Evolutionary conservation across 176 grass and related monocot species (phyloP).

Genomic region (Guadua angustifolia): DNA sequence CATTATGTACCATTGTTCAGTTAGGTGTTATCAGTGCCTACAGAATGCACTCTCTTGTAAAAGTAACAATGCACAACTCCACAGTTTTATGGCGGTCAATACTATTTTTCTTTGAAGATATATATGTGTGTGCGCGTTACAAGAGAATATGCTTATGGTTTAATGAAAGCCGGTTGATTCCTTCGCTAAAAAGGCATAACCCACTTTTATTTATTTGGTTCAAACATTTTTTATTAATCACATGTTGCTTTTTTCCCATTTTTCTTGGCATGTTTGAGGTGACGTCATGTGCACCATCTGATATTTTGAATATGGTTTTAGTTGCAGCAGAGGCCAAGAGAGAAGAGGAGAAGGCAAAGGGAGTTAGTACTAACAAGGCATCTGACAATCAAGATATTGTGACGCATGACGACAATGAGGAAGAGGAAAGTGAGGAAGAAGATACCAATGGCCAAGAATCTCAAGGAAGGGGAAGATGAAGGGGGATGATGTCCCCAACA

Average conservation of each 20-base stretch:
- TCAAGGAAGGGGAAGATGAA: slow-evolving; percentile 74
- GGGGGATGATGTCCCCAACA: slow-evolving; percentile 74
- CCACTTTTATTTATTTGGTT: slow-evolving; percentile 3
- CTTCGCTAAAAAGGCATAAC: not conserved
- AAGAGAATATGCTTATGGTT: not conserved
- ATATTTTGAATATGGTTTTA: slow-evolving; percentile 33
- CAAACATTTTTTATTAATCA: slow-evolving; percentile 8
- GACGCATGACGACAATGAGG: slow-evolving; percentile 89
- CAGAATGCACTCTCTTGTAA: not conserved
- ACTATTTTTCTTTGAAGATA: not conserved
- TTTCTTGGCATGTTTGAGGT: slow-evolving; percentile 22
- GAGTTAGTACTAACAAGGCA: slow-evolving; percentile 60
- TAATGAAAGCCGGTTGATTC: not conserved
- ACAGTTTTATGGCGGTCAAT: slow-evolving; percentile 8
- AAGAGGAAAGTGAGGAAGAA: slow-evolving; percentile 93
- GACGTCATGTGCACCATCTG: slow-evolving; percentile 18
- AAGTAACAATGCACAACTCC: not conserved
- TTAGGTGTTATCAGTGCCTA: not conserved
- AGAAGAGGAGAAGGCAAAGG: slow-evolving; percentile 96
- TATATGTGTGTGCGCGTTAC: not conserved
- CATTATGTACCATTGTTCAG: not conserved
- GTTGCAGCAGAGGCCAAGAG: slow-evolving; percentile 71
- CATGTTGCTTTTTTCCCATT: not conserved
- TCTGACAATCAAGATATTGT: slow-evolving; percentile 94
- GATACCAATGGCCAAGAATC: slow-evolving; percentile 62